A percentile compares a stretch with the other conserved stretches of the same genome.
Evolutionary conservation across 352 stramenopile species (phyloP).

Genomic region (Phytopythium sindhum): DNA sequence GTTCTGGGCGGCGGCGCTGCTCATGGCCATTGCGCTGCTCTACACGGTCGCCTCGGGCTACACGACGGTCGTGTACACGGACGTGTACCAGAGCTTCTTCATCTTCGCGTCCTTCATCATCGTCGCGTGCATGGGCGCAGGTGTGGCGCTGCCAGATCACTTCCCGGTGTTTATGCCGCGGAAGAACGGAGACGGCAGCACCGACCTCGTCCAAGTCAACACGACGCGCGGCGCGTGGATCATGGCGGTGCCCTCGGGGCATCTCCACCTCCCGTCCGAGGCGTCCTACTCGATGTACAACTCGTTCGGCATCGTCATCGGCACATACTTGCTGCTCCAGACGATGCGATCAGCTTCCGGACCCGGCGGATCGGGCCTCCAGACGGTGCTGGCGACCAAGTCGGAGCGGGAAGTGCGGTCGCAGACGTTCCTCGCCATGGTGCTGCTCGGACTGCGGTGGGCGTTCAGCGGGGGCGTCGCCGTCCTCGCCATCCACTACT

Average conservation of each 20-base stretch:
- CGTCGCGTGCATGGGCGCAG: conserved; percentile 56
- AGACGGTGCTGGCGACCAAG: conserved; percentile 76
- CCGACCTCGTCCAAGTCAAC: conserved; percentile 42
- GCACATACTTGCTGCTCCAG: conserved; percentile 60
- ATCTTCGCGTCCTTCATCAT: conserved; percentile 77
- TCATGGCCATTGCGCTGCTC: conserved; percentile 65
- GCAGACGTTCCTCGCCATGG: conserved; percentile 74
- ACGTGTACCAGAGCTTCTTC: conserved; percentile 81
- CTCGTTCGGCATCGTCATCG: conserved; percentile 49
- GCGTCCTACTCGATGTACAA: conserved; percentile 79
- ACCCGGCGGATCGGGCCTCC: conserved; percentile 58
- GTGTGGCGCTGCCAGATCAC: conserved; percentile 39
- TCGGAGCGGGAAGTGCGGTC: conserved; percentile 74
- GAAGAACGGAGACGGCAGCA: conserved; percentile 23
- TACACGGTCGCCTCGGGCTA: conserved; percentile 74
- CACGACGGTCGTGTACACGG: conserved; percentile 77
- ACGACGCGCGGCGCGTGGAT: conserved; percentile 51
- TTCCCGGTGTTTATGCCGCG: conserved; percentile 64
- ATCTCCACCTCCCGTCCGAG: conserved; percentile 34
- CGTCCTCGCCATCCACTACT: conserved; percentile 72
- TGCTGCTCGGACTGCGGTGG: conserved; percentile 69
- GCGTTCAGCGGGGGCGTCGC: conserved; percentile 72
- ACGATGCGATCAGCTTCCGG: conserved; percentile 68
- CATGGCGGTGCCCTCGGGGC: conserved; percentile 30
- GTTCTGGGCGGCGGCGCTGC: conserved; percentile 62